Percentiles rank a stretch among this genome's conserved stretches.
Evolutionary conservation across 345 rosid genomes (phyloP).

Genomic region (Barbarea vulgaris): DNA sequence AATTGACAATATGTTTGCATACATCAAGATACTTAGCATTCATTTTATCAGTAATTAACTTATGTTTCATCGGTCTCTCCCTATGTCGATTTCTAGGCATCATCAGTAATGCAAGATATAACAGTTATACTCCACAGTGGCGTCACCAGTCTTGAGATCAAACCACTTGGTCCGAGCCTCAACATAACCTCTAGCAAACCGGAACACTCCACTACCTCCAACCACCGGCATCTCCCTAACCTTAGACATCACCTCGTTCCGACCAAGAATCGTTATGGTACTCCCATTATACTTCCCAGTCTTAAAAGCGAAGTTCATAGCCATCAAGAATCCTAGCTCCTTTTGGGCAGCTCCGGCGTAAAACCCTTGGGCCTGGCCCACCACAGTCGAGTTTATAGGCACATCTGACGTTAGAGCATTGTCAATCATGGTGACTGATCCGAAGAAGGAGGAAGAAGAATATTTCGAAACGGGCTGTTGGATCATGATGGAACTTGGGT

Average conservation of each 20-base stretch:
- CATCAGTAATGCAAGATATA: slow-evolving; percentile 44
- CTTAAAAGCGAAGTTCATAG: background rate
- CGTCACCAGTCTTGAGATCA: slow-evolving; percentile 30
- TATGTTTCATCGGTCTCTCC: too few relatives aligned
- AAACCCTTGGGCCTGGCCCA: background rate
- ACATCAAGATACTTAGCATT: too few relatives aligned
- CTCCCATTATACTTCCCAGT: background rate
- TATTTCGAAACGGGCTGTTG: slow-evolving; percentile 25
- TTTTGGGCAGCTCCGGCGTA: background rate
- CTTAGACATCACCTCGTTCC: slow-evolving; percentile 16
- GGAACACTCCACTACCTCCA: slow-evolving; percentile 60
- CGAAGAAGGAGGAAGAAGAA: background rate
- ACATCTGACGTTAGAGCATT: background rate
- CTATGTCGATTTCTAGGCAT: background rate
- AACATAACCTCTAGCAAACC: slow-evolving; percentile 60
- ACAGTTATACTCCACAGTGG: slow-evolving; percentile 43
- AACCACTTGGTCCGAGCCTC: slow-evolving; percentile 42
- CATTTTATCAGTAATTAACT: too few relatives aligned
- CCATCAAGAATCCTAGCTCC: background rate
- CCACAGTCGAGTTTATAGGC: background rate
- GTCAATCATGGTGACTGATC: background rate
- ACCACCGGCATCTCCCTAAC: slow-evolving; percentile 57
- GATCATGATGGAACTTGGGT: slow-evolving; percentile 38
- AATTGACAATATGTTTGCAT: too few relatives aligned
- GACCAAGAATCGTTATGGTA: background rate